These are phyloP conservation scores for Hordeum marinum DNA, from an alignment of 176 grass and related monocot species.

Conservation along the genomic window DNA sequence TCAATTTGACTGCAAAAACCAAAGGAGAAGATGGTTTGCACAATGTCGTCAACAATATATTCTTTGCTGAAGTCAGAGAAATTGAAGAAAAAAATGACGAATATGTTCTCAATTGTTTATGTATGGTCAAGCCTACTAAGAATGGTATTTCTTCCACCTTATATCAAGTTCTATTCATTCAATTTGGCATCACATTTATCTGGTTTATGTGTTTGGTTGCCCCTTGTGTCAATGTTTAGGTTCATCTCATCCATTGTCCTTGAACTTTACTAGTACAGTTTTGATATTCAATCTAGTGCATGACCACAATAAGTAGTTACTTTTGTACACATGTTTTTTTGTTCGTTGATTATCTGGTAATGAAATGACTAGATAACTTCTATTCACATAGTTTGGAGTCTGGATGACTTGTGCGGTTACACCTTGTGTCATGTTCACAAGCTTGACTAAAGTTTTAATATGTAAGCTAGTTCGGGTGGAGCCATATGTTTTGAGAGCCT, in stretches of 20 bases:
- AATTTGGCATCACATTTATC: background rate
- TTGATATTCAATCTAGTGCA: background rate
- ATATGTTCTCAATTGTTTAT: background rate
- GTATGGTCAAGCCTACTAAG: background rate
- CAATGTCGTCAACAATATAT: background rate
- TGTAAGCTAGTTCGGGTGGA: background rate
- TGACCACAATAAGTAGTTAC: background rate
- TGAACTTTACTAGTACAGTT: no score
- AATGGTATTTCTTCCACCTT: background rate
- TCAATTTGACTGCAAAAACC: background rate
- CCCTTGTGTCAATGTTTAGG: background rate
- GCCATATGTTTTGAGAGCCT: background rate
- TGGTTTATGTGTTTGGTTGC: background rate
- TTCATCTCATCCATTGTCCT: background rate
- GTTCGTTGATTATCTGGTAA: background rate
- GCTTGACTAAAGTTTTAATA: background rate
- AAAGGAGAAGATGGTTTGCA: background rate
- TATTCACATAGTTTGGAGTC: background rate
- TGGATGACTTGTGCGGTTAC: background rate
- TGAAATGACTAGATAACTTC: no score
- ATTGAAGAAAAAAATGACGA: background rate
- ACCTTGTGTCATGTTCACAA: background rate
- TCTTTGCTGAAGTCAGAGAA: background rate
- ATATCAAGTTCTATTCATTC: background rate
- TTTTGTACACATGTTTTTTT: background rate